A percentile compares a stretch with the other conserved stretches of the same genome.
Evolutionary conservation across 169 alveolate genomes (phyloP).

Genomic region (Babesia gibsoni): DNA sequence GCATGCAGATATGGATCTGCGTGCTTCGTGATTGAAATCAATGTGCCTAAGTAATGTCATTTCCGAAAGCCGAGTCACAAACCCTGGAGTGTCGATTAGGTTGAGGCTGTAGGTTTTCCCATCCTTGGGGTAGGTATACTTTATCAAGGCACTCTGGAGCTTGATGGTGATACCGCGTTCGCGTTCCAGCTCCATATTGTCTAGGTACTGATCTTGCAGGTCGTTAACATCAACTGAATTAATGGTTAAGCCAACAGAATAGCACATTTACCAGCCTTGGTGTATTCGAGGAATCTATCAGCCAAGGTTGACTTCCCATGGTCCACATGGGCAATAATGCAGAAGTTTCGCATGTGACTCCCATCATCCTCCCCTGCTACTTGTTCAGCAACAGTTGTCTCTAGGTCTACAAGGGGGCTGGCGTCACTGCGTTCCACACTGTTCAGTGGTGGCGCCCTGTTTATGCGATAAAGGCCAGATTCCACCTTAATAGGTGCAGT

Average conservation of each 20-base stretch:
- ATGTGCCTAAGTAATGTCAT: constrained; percentile 70
- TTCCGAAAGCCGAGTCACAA: not conserved
- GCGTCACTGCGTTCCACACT: no score
- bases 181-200: constrained; percentile 87
- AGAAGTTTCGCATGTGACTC: constrained; percentile 82
- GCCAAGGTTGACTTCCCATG: constrained; percentile 94
- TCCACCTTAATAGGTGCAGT: no score
- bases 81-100: constrained; percentile 96
- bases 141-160: constrained; percentile 75
- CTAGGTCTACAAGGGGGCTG: no score
- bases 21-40: constrained; percentile 93
- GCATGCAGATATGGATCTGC: constrained; percentile 90
- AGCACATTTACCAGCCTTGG: constrained; percentile 68
- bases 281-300: constrained; percentile 86
- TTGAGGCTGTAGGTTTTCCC: constrained; percentile 85
- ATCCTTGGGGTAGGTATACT: constrained; percentile 64
- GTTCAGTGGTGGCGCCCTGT: no score
- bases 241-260: constrained; percentile 62
- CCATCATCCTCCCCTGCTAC: not conserved
- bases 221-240: constrained; percentile 57
- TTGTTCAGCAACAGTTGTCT: not conserved
- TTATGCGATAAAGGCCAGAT: no score
- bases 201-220: constrained; percentile 83
- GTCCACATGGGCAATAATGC: constrained; percentile 96
- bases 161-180: constrained; percentile 91